Conservation (phyloP, 2,329 filamentous ascomycete genomes). For the Atkinsonella hypoxylon region DNA sequence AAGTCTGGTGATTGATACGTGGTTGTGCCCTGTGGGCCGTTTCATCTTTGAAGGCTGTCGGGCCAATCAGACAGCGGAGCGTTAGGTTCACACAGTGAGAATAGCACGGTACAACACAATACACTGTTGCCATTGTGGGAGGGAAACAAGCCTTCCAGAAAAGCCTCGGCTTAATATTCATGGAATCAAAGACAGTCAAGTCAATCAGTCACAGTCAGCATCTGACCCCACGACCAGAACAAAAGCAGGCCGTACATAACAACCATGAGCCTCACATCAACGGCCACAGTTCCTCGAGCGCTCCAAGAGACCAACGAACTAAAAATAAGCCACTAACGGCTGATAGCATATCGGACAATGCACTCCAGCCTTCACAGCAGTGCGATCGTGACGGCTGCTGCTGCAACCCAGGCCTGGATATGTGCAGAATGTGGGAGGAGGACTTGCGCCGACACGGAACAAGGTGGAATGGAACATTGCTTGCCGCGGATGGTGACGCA, state of each 20-base stretch:
- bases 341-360: not conserved
- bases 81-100: not conserved
- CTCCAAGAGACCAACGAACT: no score
- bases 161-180: not conserved
- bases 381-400: not conserved
- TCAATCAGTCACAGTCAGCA: not conserved
- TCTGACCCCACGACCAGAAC: not conserved
- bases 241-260: constrained; percentile 1
- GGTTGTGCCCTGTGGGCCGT: not conserved
- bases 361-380: not conserved
- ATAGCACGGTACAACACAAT: no score
- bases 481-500: not conserved
- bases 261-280: not conserved
- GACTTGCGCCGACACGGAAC: not conserved
- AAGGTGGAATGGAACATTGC: not conserved
- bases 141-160: not conserved
- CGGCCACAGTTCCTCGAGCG: no score
- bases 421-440: not conserved
- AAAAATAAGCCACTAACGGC: not conserved
- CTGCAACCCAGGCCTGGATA: not conserved
- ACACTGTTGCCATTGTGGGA: no score
- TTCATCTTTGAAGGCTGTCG: not conserved
- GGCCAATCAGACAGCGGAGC: not conserved
- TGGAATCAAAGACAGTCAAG: no score
- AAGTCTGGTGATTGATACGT: not conserved